Percentiles rank a stretch among this genome's conserved stretches.
These are phyloP conservation scores for Pythium diclinum DNA, from an alignment of 352 stramenopile genomes.

Conservation along the genomic window DNA sequence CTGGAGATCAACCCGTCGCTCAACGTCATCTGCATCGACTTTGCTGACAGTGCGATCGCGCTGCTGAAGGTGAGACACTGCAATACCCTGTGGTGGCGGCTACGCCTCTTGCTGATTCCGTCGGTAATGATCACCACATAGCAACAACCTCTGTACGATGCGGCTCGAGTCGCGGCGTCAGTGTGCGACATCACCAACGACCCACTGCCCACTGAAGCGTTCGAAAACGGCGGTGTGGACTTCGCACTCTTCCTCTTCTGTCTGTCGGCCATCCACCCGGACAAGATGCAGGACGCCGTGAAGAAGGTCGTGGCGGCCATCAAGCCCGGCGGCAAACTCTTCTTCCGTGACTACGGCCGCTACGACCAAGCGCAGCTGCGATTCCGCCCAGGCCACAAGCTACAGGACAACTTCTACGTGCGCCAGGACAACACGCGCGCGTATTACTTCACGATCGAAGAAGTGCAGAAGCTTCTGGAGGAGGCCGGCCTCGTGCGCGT, in stretches of 20 bases:
- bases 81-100: not conserved
- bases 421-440: conserved; percentile 94
- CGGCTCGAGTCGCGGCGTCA: conserved; percentile 56
- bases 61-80: conserved; percentile 75
- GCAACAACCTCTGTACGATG: conserved; percentile 82
- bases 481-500: conserved; percentile 54
- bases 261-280: conserved; percentile 89
- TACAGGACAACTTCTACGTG: conserved; percentile 95
- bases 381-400: conserved; percentile 80
- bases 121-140: conserved; percentile 18
- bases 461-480: conserved; percentile 64
- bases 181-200: conserved; percentile 88
- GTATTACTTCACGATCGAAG: conserved; percentile 93
- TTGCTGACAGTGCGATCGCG: conserved; percentile 89
- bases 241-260: conserved; percentile 86
- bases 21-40: conserved; percentile 91
- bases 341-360: conserved; percentile 95
- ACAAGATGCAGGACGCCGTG: conserved; percentile 84
- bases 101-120: conserved; percentile 4
- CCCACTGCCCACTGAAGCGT: conserved; percentile 46
- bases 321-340: conserved; percentile 75
- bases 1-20: conserved; percentile 89
- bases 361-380: conserved; percentile 96
- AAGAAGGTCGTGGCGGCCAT: conserved; percentile 84
- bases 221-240: conserved; percentile 66